Base-by-base conservation (phyloP, 2,329 filamentous ascomycete species). In the Diaporthe eres region DNA sequence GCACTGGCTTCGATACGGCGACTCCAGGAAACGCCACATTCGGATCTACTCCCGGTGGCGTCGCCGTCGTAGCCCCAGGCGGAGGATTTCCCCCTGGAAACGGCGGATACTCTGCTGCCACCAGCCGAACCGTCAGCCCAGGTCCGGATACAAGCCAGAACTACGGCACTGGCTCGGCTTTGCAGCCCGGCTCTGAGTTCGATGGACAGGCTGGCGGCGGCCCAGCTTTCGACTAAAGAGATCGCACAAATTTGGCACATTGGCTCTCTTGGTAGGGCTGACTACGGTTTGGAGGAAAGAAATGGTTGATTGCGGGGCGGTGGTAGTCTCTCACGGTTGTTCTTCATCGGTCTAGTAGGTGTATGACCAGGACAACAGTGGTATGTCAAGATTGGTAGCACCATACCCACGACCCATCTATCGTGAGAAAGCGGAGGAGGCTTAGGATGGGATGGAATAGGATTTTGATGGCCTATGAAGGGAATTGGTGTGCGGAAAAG, bases 321-420 rank as follows among this genome's bases (percentile, higher is more conserved):
- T 2, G 9, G 37, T 37, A 19, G 55, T 31, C 55, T 58, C 3
- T 22, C 55, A 12, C 19, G 19, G 31, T 58, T 19, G 19, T 25
- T 37, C 19, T 19, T n/a, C 19, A 9, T 37, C 55, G 31, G 9
- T 4, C 31, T 58, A 13, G 1, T 10, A n/a, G 55, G 31, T 37
- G 31, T 34, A 58, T n/a, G 19, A 58, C 17, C 31, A 13, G 31
- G 19, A 22, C 8, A 37, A 37, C 31, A 37, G 17, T 13, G 31
- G 7, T 37, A 5, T 13, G 8, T 13, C 5, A 17, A 58, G 4
- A 39, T 39, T 58, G 55, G 55, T n/a, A 37, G 31, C 10, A 37
- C 4, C 1, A 7, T 9, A 12, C 9, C 10, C 1, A 15, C 28
- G 51, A 9, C 2, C 4, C 0, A 37, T 37, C 6, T 0, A 9